Evolutionary conservation across 2,329 filamentous ascomycete species (phyloP).

Genomic region (Fusarium verticillioides): DNA sequence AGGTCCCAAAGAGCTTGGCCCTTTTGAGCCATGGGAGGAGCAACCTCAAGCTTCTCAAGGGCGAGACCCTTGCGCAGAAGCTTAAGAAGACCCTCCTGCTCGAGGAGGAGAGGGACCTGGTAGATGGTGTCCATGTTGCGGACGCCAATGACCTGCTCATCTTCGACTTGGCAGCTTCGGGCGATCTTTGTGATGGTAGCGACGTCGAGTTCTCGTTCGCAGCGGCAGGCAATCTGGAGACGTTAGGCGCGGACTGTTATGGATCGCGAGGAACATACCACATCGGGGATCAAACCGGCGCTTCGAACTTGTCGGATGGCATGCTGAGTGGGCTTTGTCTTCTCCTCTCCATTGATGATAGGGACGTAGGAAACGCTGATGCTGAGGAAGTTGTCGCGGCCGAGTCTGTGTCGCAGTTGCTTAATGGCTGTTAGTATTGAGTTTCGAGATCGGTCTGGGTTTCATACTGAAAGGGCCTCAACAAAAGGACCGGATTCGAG

Average conservation of each 20-base stretch:
- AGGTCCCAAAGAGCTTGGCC: slow-evolving; percentile 79
- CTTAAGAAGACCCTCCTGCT: slow-evolving; percentile 79
- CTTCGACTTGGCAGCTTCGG: slow-evolving; percentile 86
- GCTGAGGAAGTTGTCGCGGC: slow-evolving; percentile 84
- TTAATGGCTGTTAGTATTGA: not conserved
- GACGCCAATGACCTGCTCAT: slow-evolving; percentile 88
- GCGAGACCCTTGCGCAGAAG: slow-evolving; percentile 74
- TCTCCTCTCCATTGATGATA: slow-evolving; percentile 76
- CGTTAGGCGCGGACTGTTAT: slow-evolving; percentile 1
- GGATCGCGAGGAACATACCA: slow-evolving; percentile 59
- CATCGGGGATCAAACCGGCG: slow-evolving; percentile 77
- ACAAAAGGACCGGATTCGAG: slow-evolving; percentile 91
- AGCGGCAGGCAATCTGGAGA: slow-evolving; percentile 87
- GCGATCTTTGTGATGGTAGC: slow-evolving; percentile 88
- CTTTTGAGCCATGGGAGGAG: slow-evolving; percentile 65
- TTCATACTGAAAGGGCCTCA: slow-evolving; percentile 73
- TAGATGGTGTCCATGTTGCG: slow-evolving; percentile 91
- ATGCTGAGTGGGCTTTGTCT: slow-evolving; percentile 96
- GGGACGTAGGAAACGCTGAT: slow-evolving; percentile 93
- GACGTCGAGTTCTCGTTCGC: slow-evolving; percentile 78
- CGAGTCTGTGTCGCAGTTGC: slow-evolving; percentile 78
- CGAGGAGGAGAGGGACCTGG: slow-evolving; percentile 91
- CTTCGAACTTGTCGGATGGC: slow-evolving; percentile 87
- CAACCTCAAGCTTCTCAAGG: slow-evolving; percentile 67
- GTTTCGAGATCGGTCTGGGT: not conserved